Base-by-base conservation (phyloP, 1,139 yeast species). In the Debaryomyces udenii region DNA sequence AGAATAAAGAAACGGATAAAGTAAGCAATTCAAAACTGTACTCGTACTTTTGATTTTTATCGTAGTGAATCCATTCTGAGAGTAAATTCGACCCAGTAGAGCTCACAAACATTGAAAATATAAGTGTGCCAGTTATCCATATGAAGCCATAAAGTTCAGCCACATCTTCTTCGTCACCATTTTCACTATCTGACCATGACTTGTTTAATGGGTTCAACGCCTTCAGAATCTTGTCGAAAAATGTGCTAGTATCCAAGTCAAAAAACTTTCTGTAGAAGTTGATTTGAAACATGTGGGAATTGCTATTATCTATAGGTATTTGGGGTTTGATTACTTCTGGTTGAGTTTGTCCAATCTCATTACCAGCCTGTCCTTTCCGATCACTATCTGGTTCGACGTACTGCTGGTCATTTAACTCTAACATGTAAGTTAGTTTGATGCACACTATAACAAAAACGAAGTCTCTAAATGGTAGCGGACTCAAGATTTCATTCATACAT, bases 121-220 rank as follows among this genome's bases (percentile, higher is more conserved):
- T 80, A 40, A 86, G 77, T 0, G 95, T 84, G 0, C 89, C 88
- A 9, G 90, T 84, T 35, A 88, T 81, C 96, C 96, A 88, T 33
- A 87, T 69, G 20, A 90, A 86, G 1, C 96, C 96, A 55, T 87
- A 88, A 39, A 88, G 64, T 55, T 88, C 96, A 2, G 82, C 73
- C 4, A 64, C 60, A 9, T 66, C 68, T 16, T 64, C 64, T 32
- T 68, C 68, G n/a, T 62, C 64, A 9, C 63, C 67, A 9, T 55
- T 54, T 3, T 44, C 48, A 14, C 46, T 53, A 13, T 48, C 45
- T 3, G 59, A 50, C 6, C 50, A 55, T 2, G 56, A 38, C 22
- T 59, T 56, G 37, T 63, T 61, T 22, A 77, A 48, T 9, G 83
- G 83, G 46, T 78, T 77, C 40, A 73, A 45, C 3, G 80, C 73